Base-by-base conservation (phyloP, 441 rosid species). In the Adansonia rubrostipa region DNA sequence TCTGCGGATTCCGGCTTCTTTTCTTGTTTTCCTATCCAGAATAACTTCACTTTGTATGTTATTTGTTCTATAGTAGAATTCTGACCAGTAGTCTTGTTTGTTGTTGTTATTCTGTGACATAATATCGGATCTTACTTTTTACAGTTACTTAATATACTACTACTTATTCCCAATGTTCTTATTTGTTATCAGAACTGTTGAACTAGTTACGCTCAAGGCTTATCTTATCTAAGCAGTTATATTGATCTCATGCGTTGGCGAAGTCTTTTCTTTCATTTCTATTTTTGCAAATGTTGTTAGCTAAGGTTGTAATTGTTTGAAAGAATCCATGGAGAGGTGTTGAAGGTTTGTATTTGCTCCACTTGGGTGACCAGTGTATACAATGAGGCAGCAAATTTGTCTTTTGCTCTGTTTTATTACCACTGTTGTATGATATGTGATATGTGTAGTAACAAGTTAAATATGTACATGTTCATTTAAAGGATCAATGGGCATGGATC, bases 21-120 rank as follows among this genome's bases (percentile, higher is more conserved):
- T 71, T 47, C 3, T 75, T 62, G n/a, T 17, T 67, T 67, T 2
- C 17, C 15, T 45, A 45, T 68, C 54, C 54, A 33, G 4, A 33
- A 63, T 33, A 33, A 71, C 47, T 51, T 48, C 6, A 51, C 48
- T 53, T 28, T 71, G 48, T 71, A 33, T 71, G 62, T 71, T 51
- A 50, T 24, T 8, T 71, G 71, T 53, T 53, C 10, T 24, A 71
- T 53, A 9, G 15, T 9, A 57, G 24, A 33, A 53, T 53, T 33
- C 15, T n/a, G 8, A 71, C 15, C 22, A 53, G 14, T 20, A 15
- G 51, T 67, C 54, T 22, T 19, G n/a, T 44, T 67, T 44, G 6
- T 53, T 36, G 62, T 71, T 48, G 13, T 53, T 53, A 48, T 71
- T 53, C 24, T 53, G 9, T 53, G 48, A 1, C 22, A 28, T n/a